Evolutionary conservation across 371 early-diverging fungal genomes (phyloP), one percentile per base, ranked within the genome.

Genomic region (Fennellomyces sp.): DNA sequence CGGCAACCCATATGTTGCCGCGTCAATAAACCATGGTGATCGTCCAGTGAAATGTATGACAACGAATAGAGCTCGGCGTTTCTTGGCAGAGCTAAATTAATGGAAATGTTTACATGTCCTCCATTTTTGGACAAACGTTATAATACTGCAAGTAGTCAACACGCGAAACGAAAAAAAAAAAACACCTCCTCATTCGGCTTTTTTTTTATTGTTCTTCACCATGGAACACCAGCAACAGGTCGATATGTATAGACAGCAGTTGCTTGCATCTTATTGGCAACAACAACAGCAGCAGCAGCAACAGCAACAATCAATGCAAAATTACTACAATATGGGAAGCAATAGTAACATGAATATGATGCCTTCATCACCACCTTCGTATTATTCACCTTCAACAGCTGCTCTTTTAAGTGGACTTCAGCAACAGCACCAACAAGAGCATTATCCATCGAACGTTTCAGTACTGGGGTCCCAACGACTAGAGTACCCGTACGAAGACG

Each of bases 231-330:
- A 54, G 17, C 38, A 54, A 15, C 36, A 54, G 28, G 38, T 54
- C 13, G 55, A 54, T 54, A 17, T 35, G 5, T 39, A 27, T 12
- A 8, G 55, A 54, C 55, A 36, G 11, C 55, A 54, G n/a, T 35
- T 54, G 39, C 55, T 54, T 27, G 17, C 55, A 23, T 54, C 55
- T 25, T 54, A 54, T n/a, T 54, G 35, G n/a, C 39, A 54, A 26
- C 55, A 52, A 31, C 31, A 36, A 13, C 55, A 54, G 7, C 55
- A 54, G 17, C 55, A 54, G 17, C 55, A 54, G 23, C n/a, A 7
- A 28, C n/a, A 23, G 15, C 55, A 23, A 13, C 26, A 23, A 15
- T 27, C 27, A 11, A 29, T 21, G 35, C 52, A 52, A 33, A 31
- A 19, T 7, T 33, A 52, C 10, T n/a, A 35, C 36, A 54, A 39